Evolutionary conservation across 2,329 filamentous ascomycete species (phyloP).

Genomic region (Cordyceps cateniannulata): DNA sequence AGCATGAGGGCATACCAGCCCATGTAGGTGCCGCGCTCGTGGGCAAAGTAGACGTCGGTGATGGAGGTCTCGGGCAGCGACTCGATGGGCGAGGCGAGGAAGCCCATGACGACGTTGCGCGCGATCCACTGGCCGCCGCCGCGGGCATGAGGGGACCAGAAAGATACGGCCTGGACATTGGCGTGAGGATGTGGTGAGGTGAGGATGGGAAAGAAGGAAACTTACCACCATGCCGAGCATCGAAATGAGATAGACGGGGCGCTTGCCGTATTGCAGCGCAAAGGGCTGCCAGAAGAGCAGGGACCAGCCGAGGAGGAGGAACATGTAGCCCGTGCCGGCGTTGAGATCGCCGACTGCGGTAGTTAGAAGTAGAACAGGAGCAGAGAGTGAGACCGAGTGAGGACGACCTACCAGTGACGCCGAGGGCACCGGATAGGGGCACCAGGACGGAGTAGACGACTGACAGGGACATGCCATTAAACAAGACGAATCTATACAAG

Average conservation of each 20-base stretch:
- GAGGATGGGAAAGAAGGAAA: not conserved
- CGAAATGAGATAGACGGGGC: constrained; percentile 32
- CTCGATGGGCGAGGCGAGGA: constrained; percentile 40
- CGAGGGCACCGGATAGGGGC: constrained; percentile 26
- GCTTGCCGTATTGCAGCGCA: constrained; percentile 38
- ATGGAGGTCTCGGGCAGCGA: constrained; percentile 39
- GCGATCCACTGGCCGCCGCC: constrained; percentile 39
- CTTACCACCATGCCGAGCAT: constrained; percentile 25
- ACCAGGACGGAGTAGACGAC: constrained; percentile 34
- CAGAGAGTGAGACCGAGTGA: not conserved
- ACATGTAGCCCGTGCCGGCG: constrained; percentile 35
- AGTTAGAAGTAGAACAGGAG: not conserved
- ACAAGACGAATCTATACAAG: constrained; percentile 28
- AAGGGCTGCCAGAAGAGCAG: constrained; percentile 42
- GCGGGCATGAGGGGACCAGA: constrained; percentile 32
- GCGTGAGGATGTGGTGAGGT: not conserved
- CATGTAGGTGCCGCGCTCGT: constrained; percentile 37
- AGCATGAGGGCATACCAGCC: constrained; percentile 35
- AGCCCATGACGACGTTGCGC: constrained; percentile 36
- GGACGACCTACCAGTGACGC: constrained; percentile 20
- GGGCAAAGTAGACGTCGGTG: constrained; percentile 35
- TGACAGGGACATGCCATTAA: constrained; percentile 33
- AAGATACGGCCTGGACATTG: not conserved
- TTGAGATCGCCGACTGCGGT: constrained; percentile 27
- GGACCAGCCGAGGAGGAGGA: constrained; percentile 38